phyloP scores from a whole-genome alignment of 352 stramenopile genomes.

The Phytophthora nicotianae region DNA sequence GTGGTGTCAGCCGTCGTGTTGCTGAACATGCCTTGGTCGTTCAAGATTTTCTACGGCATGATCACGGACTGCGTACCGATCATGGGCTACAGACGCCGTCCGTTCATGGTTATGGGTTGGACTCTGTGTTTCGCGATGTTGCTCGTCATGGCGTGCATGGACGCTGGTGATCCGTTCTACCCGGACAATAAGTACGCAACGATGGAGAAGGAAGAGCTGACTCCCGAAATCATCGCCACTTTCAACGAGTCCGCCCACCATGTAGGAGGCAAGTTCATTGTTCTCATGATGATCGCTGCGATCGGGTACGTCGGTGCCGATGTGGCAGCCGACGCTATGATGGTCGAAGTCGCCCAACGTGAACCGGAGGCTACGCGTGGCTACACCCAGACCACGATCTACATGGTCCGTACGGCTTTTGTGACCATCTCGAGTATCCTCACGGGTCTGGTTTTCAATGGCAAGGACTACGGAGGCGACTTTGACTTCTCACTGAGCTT shows the following conservation, averaged over 20 bases:
- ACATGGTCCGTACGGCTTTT: slow-evolving; percentile 45
- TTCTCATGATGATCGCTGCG: slow-evolving; percentile 52
- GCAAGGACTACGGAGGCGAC: slow-evolving; percentile 46
- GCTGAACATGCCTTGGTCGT: slow-evolving; percentile 53
- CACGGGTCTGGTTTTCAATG: slow-evolving; percentile 52
- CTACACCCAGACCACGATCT: slow-evolving; percentile 37
- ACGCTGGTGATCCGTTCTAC: slow-evolving; percentile 52
- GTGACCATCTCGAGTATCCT: slow-evolving; percentile 40
- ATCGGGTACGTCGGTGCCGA: slow-evolving; percentile 50
- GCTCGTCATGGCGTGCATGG: slow-evolving; percentile 43
- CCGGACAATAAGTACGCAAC: slow-evolving; percentile 28
- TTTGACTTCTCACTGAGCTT: slow-evolving; percentile 55
- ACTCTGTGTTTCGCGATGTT: slow-evolving; percentile 41
- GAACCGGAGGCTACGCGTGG: slow-evolving; percentile 36
- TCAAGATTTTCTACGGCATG: slow-evolving; percentile 61
- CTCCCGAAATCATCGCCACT: slow-evolving; percentile 28
- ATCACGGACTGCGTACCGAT: slow-evolving; percentile 55
- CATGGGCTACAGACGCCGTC: slow-evolving; percentile 51
- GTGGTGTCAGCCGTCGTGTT: slow-evolving; percentile 43
- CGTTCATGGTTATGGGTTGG: slow-evolving; percentile 66
- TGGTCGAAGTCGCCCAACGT: slow-evolving; percentile 45
- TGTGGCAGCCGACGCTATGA: slow-evolving; percentile 43
- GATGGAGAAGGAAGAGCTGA: slow-evolving; percentile 27
- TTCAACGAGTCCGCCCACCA: slow-evolving; percentile 38
- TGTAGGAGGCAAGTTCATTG: slow-evolving; percentile 43